phyloP scores from a whole-genome alignment of 1,284 basidiomycete genomes.

The Ceratobasidium sp. region DNA sequence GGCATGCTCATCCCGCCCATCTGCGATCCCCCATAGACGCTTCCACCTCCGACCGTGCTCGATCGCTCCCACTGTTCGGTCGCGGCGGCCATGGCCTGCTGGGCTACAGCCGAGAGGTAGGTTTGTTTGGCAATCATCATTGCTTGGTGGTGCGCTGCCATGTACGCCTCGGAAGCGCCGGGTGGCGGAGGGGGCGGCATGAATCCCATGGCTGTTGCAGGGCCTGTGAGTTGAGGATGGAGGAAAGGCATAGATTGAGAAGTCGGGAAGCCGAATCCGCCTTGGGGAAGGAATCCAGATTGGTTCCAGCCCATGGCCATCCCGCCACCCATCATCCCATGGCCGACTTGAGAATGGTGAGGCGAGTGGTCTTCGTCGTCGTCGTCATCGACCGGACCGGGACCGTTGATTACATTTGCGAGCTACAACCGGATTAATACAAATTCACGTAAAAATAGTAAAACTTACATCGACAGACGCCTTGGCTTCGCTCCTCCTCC shows the following conservation, averaged over 20 bases:
- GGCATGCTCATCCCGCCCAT: slow-evolving; percentile 51
- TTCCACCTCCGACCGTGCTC: slow-evolving; percentile 60
- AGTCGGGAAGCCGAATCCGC: slow-evolving; percentile 17
- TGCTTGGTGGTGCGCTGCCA: slow-evolving; percentile 79
- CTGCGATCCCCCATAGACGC: slow-evolving; percentile 45
- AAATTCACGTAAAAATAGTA: slow-evolving; percentile 29
- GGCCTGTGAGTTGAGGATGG: not conserved
- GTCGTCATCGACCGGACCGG: slow-evolving; percentile 61
- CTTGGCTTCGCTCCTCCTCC: slow-evolving; percentile 74
- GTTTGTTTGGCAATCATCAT: slow-evolving; percentile 83
- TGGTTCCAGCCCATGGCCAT: slow-evolving; percentile 30
- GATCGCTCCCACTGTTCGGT: slow-evolving; percentile 85
- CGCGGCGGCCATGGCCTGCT: slow-evolving; percentile 81
- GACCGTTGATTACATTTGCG: slow-evolving; percentile 79
- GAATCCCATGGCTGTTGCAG: not conserved
- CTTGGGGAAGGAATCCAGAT: slow-evolving; percentile 20
- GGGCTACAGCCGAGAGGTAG: slow-evolving; percentile 82
- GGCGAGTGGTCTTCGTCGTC: slow-evolving; percentile 50
- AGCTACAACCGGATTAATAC: slow-evolving; percentile 56
- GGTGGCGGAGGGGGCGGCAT: slow-evolving; percentile 46
- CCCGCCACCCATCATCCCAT: not conserved
- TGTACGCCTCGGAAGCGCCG: slow-evolving; percentile 55
- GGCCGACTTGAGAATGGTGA: not conserved
- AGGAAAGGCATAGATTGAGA: slow-evolving; percentile 5
- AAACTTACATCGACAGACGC: slow-evolving; percentile 75